Base-by-base conservation (phyloP, 73 alveolate species). In the Paramecium octaurelia region DNA sequence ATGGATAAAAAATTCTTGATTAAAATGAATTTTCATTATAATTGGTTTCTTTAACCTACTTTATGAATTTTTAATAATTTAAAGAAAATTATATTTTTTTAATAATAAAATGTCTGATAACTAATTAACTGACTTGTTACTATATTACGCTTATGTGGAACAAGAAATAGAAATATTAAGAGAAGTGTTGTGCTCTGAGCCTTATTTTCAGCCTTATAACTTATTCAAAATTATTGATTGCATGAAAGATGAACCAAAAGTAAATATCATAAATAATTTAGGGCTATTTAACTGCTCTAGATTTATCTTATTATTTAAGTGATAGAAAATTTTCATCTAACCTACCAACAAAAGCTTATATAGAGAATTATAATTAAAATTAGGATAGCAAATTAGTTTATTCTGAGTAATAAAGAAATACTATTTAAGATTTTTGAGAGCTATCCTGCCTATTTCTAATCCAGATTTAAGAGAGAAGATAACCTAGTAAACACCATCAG, bases 51-150 rank as follows among this genome's bases (percentile, higher is more conserved):
- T 14, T 3, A 48, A 48, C 18, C 4, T 48, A 12, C 8, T 12
- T 48, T 0, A 2, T 44, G 58, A 12, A 3, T 48, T 54, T 18
- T 54, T 54, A n/a, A 54, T 54, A 54, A 54, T n/a, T 35, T 54
- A 54, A n/a, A 54, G 18, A 46, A 54, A 54, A 50, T n/a, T n/a
- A n/a, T n/a, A n/a, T 50, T 16, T 54, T n/a, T 54, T 54, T 54
- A 54, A 1, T 54, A 54, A 54, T 54, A 54, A 54, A 54, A 54
- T 54, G 69, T 54, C 69, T 68, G 46, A 68, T 68, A 68, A 68
- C 46, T 68, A 36, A 34, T 75, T 75, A 75, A 75, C 88, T 40
- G 88, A 75, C 40, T 75, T 75, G 48, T 20, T 75, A 36, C 60
- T 75, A 2, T 75, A 36, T 36, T 75, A 75, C 18, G 88, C 59